These are phyloP conservation scores for Suhomyces ambrosiae DNA, from an alignment of 1,139 yeast genomes.

Conservation along the genomic window DNA sequence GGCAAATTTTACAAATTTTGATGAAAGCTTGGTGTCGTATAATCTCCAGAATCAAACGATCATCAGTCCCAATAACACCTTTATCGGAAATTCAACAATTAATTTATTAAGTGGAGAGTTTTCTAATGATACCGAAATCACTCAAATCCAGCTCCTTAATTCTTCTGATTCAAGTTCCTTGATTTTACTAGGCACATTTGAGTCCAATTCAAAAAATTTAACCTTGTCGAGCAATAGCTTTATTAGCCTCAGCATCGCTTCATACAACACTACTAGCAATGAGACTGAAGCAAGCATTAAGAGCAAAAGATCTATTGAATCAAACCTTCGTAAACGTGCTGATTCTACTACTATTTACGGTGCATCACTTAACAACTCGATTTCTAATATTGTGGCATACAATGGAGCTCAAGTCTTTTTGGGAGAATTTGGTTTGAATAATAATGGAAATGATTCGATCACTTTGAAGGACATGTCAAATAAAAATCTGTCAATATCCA, in stretches of 20 bases:
- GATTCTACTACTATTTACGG: slow-evolving; percentile 27
- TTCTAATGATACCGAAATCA: slow-evolving; percentile 44
- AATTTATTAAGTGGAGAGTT: slow-evolving; percentile 61
- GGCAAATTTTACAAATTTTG: slow-evolving; percentile 61
- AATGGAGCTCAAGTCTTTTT: slow-evolving; percentile 29
- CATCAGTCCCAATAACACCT: slow-evolving; percentile 35
- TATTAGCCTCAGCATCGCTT: slow-evolving; percentile 28
- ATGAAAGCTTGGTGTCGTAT: slow-evolving; percentile 30
- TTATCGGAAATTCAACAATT: slow-evolving; percentile 69
- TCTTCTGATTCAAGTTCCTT: slow-evolving; percentile 29
- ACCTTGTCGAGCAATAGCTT: slow-evolving; percentile 33
- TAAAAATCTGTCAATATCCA: slow-evolving; percentile 27
- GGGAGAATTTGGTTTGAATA: slow-evolving; percentile 36
- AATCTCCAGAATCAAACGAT: slow-evolving; percentile 31
- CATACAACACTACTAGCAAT: slow-evolving; percentile 38
- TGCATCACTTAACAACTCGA: slow-evolving; percentile 33
- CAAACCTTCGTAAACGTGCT: slow-evolving; percentile 26
- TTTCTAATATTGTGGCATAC: slow-evolving; percentile 26
- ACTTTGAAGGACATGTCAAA: slow-evolving; percentile 32
- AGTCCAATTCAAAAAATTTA: slow-evolving; percentile 34
- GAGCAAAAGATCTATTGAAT: slow-evolving; percentile 4
- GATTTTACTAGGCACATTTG: slow-evolving; percentile 51
- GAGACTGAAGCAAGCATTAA: slow-evolving; percentile 23
- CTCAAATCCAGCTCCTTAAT: slow-evolving; percentile 32
- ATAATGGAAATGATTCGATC: slow-evolving; percentile 22